phyloP scores from a whole-genome alignment of 768 basidiomycete species.

The Lactarius akahatsu region DNA sequence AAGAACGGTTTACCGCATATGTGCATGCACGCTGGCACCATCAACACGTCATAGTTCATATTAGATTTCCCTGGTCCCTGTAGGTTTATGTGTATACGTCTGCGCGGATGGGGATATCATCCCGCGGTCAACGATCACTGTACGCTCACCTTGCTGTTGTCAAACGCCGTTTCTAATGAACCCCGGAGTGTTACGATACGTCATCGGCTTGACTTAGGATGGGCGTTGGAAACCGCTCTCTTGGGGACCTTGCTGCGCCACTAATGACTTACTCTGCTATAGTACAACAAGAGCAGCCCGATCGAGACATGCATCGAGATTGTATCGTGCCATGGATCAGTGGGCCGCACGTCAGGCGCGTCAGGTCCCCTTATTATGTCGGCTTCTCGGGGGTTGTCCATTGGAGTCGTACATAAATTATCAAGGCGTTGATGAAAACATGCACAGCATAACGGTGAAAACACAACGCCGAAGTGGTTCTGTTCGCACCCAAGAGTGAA shows the following conservation, averaged over 20 bases:
- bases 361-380: neutral
- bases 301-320: neutral
- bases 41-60: constrained; percentile 13
- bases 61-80: constrained; percentile 1
- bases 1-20: neutral
- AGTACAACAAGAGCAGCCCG: neutral
- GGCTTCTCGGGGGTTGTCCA: neutral
- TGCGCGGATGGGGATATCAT: neutral
- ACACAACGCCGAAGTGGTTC: neutral
- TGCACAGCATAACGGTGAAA: neutral
- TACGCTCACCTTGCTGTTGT: neutral
- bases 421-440: neutral
- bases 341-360: neutral
- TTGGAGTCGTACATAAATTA: neutral
- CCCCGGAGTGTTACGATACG: neutral
- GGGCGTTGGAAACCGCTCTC: neutral
- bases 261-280: neutral
- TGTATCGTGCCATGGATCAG: neutral
- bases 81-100: neutral
- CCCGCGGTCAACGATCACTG: neutral
- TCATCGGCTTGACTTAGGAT: neutral
- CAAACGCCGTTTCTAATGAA: neutral
- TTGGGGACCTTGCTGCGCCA: neutral
- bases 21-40: neutral
- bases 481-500: neutral